Evolutionary conservation across 441 rosid species (phyloP), one percentile per base, ranked within the genome.

Genomic region (Pelargonium australe): DNA sequence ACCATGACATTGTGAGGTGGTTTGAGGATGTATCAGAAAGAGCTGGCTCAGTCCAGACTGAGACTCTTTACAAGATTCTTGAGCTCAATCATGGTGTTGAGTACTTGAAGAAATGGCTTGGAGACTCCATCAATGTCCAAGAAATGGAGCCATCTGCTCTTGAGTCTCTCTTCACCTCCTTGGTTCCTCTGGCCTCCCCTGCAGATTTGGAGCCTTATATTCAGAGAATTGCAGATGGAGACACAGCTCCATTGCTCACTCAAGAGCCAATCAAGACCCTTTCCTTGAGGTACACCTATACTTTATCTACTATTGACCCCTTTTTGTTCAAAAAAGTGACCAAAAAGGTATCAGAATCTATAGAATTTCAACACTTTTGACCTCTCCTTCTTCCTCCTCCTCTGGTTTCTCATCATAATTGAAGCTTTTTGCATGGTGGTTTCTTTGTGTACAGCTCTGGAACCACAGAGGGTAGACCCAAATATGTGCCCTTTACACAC

Each of bases 381-480:
- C 37, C 37, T 31, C 37, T 31, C 3, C 37, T 31, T 31, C 37
- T 4, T 31, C 37, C 37, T 31, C 37, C 37, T 31, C 37, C 37
- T 31, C 37, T 31, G 37, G 37, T 31, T 31, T 31, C 37, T 31
- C 37, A 4, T 31, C 37, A 31, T 14, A 13, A 49, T 49, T 13
- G n/a, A 49, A 49, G 57, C 14, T 49, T 49, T 45, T 10, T 45
- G 51, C 11, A 45, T 45, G 51, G 51, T 45, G 51, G 4, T 45
- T 45, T 45, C 37, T 55, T 6, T 78, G 44, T 31, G 37, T 31
- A 31, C 43, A 92, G 98, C 80, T 92, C 98, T 47, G 98, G 98
- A 61, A 92, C 96, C 60, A 92, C 98, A 13, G 98, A 90, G 47
- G 98, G 96, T 44, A 83, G 92, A 73, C 96, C 87, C 73, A 92